Conservation (phyloP, 768 basidiomycete genomes). For the Lanmaoa pseudosensibilis region DNA sequence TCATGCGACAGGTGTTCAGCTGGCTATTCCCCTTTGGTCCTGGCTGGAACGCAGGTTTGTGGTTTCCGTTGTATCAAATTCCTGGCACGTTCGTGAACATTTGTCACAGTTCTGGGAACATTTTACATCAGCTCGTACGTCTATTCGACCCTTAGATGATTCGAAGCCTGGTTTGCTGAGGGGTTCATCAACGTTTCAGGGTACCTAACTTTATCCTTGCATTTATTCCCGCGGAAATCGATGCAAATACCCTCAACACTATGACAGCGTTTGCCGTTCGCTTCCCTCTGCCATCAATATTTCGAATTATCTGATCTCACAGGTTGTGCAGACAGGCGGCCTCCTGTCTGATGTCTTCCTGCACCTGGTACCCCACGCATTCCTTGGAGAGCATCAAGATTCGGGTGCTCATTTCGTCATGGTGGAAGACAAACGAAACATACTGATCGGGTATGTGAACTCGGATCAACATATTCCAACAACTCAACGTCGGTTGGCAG, state of each 20-base stretch:
- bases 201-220: slow-evolving; percentile 94
- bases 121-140: slow-evolving; percentile 96
- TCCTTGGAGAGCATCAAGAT: slow-evolving; percentile 84
- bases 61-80: not conserved
- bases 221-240: slow-evolving; percentile 88
- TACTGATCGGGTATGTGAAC: slow-evolving; percentile 72
- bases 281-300: slow-evolving; percentile 12
- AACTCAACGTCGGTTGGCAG: slow-evolving; percentile 37
- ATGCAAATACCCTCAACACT: slow-evolving; percentile 80
- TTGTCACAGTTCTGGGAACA: slow-evolving; percentile 68
- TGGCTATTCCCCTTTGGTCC: slow-evolving; percentile 89
- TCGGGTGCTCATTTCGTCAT: slow-evolving; percentile 73
- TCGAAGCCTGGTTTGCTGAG: slow-evolving; percentile 22
- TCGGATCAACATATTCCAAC: slow-evolving; percentile 3
- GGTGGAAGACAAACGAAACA: slow-evolving; percentile 90
- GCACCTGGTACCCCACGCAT: slow-evolving; percentile 88
- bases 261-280: slow-evolving; percentile 93
- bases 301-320: slow-evolving; percentile 19
- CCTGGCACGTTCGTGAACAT: slow-evolving; percentile 24
- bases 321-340: slow-evolving; percentile 68
- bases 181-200: slow-evolving; percentile 41
- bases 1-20: slow-evolving; percentile 78
- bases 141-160: slow-evolving; percentile 9
- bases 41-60: slow-evolving; percentile 74
- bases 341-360: slow-evolving; percentile 91